Evolutionary conservation across 1,284 basidiomycete genomes (phyloP).

Genomic region (Fomitopsis schrenkii): DNA sequence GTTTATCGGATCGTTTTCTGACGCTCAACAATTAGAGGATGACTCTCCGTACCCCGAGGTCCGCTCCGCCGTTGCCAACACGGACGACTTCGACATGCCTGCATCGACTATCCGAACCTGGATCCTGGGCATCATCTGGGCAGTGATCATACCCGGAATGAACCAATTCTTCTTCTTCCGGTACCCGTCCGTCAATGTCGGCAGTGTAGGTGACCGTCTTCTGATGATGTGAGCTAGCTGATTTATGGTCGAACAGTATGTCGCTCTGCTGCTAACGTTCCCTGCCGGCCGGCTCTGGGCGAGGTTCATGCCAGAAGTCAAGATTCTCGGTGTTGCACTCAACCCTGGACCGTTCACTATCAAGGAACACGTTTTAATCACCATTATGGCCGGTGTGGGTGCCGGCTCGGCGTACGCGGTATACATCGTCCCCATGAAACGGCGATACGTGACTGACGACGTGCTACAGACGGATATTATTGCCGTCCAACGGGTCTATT

Average conservation of each 20-base stretch:
- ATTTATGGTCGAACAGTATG: conserved; percentile 33
- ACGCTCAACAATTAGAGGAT: conserved; percentile 29
- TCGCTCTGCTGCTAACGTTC: conserved; percentile 62
- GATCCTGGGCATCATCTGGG: conserved; percentile 49
- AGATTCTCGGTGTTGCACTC: conserved; percentile 33
- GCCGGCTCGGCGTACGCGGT: conserved; percentile 55
- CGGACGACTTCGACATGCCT: conserved; percentile 60
- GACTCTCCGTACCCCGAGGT: conserved; percentile 63
- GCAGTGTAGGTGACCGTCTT: conserved; percentile 17
- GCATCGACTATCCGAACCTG: conserved; percentile 55
- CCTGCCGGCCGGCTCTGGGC: conserved; percentile 64
- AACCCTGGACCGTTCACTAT: conserved; percentile 74
- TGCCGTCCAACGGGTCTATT: conserved; percentile 59
- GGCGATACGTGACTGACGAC: neutral
- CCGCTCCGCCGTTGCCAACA: conserved; percentile 60
- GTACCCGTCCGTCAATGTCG: conserved; percentile 29
- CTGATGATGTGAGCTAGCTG: conserved; percentile 6
- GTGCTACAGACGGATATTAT: conserved; percentile 50
- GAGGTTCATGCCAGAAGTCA: conserved; percentile 47
- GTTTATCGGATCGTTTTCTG: neutral
- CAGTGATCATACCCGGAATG: conserved; percentile 39
- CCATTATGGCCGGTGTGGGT: conserved; percentile 79
- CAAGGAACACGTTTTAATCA: conserved; percentile 65
- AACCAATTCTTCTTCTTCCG: conserved; percentile 46
- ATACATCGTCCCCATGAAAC: conserved; percentile 5